Evolutionary conservation across 257 asterid genomes (phyloP).

Genomic region (Penstemon eatonii): DNA sequence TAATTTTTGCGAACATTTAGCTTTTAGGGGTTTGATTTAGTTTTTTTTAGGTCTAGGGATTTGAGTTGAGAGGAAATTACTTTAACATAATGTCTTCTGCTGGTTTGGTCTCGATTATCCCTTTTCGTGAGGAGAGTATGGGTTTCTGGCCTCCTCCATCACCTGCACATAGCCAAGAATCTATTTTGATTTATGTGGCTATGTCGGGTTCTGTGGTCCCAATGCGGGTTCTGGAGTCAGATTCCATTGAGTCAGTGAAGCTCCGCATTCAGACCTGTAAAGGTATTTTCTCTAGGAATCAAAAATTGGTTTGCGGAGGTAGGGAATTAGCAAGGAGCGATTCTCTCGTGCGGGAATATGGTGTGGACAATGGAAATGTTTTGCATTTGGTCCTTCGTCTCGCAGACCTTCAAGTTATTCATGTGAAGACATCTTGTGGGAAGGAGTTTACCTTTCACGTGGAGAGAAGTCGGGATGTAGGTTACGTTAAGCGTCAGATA

Average conservation of each 20-base stretch:
- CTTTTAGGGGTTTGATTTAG: slow-evolving; percentile 32
- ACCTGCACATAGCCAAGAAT: slow-evolving; percentile 51
- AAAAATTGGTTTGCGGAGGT: slow-evolving; percentile 79
- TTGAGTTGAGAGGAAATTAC: slow-evolving; percentile 26
- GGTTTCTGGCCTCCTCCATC: slow-evolving; percentile 44
- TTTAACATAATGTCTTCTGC: slow-evolving; percentile 64
- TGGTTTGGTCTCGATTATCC: slow-evolving; percentile 61
- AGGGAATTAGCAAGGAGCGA: slow-evolving; percentile 76
- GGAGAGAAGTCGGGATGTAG: slow-evolving; percentile 67
- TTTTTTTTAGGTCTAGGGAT: slow-evolving; percentile 30
- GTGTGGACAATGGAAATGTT: slow-evolving; percentile 70
- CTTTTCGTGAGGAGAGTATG: slow-evolving; percentile 49
- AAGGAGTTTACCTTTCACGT: slow-evolving; percentile 73
- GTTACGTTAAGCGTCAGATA: slow-evolving; percentile 68
- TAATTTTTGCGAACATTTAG: neutral
- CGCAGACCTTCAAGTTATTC: slow-evolving; percentile 63
- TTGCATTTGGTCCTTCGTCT: slow-evolving; percentile 78
- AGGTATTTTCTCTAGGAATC: slow-evolving; percentile 71
- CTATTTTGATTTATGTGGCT: slow-evolving; percentile 55
- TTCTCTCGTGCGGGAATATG: slow-evolving; percentile 76
- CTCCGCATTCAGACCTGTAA: slow-evolving; percentile 63
- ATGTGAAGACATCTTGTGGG: slow-evolving; percentile 72
- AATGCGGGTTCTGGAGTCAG: slow-evolving; percentile 68
- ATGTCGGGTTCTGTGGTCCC: slow-evolving; percentile 71
- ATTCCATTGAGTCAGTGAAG: slow-evolving; percentile 78